Evolutionary conservation across 345 rosid genomes (phyloP), one percentile per base, ranked within the genome.

Genomic region (Pelargonium nanum): DNA sequence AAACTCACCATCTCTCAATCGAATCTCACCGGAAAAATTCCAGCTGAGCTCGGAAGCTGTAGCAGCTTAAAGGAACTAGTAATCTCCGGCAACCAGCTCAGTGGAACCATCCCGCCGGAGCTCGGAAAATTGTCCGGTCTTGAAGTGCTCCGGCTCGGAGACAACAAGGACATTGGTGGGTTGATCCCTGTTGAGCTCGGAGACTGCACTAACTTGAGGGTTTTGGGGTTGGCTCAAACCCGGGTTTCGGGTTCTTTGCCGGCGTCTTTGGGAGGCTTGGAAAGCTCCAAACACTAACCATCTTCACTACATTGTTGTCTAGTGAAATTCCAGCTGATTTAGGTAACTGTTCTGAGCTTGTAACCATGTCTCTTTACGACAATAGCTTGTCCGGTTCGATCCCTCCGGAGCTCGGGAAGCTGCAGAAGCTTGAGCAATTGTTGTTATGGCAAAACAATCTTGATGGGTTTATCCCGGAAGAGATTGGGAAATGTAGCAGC

Each of bases 311-410:
- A 20, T 74, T 77, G 89, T 60, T 93, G 16, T 82, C 87, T n/a
- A 96, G 99, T 64, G 84, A 81, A 79, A 85, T 93, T 28, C 99
- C 99, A 67, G 68, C 85, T 5, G 84, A 85, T 2, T 56, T 93
- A 70, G 91, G 94, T 56, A 85, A 89, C 69, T 89, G 99, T 58
- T 76, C 90, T 62, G 87, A 89, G 83, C 94, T 93, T 67, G 87
- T 85, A 9, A 76, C 74, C 67, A 63, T 93, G 77, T 85, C 72
- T 88, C 79, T 89, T 54, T 87, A 87, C 40, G 91, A 84, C 70
- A 93, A 93, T 32, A 73, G 81, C 76, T 79, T 93, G 56, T 84
- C 97, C 51, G 96, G 99, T 22, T 71, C 87, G 0, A 87, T 93
- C 32, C 97, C 99, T 1, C 57, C 65, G 2, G 83, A 85, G 72